phyloP scores from a whole-genome alignment of 495 filamentous ascomycete species.

The Halenospora varia region DNA sequence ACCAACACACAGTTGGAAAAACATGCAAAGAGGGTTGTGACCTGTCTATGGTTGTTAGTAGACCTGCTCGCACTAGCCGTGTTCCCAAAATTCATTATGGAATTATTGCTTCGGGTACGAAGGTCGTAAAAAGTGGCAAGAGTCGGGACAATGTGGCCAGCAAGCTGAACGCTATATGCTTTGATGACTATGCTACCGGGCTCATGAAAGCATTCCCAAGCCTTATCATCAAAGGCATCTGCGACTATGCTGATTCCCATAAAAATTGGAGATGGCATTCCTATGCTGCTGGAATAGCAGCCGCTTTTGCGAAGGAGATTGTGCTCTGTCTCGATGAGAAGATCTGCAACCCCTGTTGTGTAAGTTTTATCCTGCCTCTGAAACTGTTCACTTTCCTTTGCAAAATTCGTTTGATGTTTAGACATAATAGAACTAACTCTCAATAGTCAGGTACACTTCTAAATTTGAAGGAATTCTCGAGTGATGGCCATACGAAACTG shows the following conservation, averaged over 20 bases:
- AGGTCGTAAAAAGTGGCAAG: constrained; percentile 29
- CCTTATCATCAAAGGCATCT: neutral
- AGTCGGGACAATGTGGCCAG: constrained; percentile 27
- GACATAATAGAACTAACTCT: neutral
- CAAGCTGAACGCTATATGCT: constrained; percentile 26
- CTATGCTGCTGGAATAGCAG: neutral
- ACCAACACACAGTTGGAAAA: constrained; percentile 26
- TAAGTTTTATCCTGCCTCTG: neutral
- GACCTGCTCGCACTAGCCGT: neutral
- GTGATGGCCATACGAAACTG: neutral
- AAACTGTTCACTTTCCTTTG: too few species aligned
- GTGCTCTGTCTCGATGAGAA: neutral
- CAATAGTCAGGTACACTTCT: neutral
- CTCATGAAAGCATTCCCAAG: neutral
- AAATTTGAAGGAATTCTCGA: neutral
- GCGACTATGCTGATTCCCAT: neutral
- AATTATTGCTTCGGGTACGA: constrained; percentile 34
- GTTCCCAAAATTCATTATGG: constrained; percentile 28
- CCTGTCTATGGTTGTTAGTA: neutral
- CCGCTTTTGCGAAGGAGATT: neutral
- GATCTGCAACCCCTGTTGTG: neutral
- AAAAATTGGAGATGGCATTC: neutral
- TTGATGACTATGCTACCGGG: constrained; percentile 35
- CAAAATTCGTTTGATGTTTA: too few species aligned
- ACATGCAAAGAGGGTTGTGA: constrained; percentile 1